These are phyloP conservation scores for Pseudotulostoma volvatum DNA, from an alignment of 495 filamentous ascomycete genomes.

Conservation along the genomic window DNA sequence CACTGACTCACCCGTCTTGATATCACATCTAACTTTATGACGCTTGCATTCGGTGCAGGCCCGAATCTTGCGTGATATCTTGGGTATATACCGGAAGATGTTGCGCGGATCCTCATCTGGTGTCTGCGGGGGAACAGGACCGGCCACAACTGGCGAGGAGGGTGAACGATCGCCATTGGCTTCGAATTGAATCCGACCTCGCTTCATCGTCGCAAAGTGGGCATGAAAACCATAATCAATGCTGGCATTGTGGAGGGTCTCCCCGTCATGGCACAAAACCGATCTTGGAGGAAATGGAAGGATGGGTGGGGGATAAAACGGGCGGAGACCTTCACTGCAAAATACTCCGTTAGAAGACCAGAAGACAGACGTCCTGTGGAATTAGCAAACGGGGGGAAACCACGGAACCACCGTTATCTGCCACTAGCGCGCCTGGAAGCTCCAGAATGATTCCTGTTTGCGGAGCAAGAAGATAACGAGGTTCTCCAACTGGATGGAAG, in stretches of 20 bases:
- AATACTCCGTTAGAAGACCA: no score
- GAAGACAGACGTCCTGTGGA: no score
- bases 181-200: constrained; percentile 30
- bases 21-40: constrained; percentile 37
- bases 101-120: constrained; percentile 19
- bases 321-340: no score
- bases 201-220: constrained; percentile 22
- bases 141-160: constrained; percentile 12
- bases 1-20: constrained; percentile 27
- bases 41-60: constrained; percentile 40
- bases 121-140: constrained; percentile 9
- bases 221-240: neutral
- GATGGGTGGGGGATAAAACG: constrained; percentile 1
- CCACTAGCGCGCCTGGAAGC: no score
- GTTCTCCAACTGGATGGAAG: no score
- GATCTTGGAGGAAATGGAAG: neutral
- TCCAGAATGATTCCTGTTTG: no score
- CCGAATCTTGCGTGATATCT: constrained; percentile 39
- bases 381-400: no score
- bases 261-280: constrained; percentile 4
- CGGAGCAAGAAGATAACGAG: no score
- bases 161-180: constrained; percentile 27
- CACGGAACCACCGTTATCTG: no score
- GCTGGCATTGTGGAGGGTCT: no score
- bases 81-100: constrained; percentile 23